Conservation (phyloP, 768 basidiomycete genomes). For the Daedaleopsis nitida region DNA sequence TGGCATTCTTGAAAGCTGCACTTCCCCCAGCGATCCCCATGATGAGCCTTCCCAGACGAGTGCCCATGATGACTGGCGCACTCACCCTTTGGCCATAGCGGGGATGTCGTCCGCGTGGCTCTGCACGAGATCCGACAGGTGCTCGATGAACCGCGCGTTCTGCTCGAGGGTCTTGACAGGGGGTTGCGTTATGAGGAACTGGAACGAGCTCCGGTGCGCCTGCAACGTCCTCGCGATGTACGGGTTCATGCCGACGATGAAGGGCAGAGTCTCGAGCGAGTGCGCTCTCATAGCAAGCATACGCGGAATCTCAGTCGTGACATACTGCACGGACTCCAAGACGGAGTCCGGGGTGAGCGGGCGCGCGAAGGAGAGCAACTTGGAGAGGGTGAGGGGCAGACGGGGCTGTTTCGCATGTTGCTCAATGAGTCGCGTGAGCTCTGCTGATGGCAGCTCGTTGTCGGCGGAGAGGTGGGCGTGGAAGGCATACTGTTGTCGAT, state of each 20-base stretch:
- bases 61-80: not conserved
- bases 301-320: conserved; percentile 74
- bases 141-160: conserved; percentile 66
- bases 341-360: conserved; percentile 73
- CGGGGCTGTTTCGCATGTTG: conserved; percentile 64
- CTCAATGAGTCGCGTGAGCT: conserved; percentile 61
- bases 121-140: conserved; percentile 71
- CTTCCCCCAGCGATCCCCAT: not conserved
- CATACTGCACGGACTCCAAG: conserved; percentile 72
- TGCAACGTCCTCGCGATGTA: conserved; percentile 74
- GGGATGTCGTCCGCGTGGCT: conserved; percentile 88
- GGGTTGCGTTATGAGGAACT: conserved; percentile 67
- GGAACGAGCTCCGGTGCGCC: conserved; percentile 70
- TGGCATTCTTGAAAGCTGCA: conserved; percentile 83
- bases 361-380: conserved; percentile 73
- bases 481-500: conserved; percentile 4
- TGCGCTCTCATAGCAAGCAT: conserved; percentile 75
- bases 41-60: conserved; percentile 2
- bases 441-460: conserved; percentile 45
- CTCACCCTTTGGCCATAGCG: conserved; percentile 84
- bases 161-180: conserved; percentile 65
- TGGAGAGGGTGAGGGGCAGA: conserved; percentile 70
- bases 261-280: conserved; percentile 75
- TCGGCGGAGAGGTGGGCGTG: conserved; percentile 3
- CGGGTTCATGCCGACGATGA: conserved; percentile 89